Percentiles rank a stretch among this genome's conserved stretches.
Conservation (phyloP, 441 rosid species). For the Populus hybrid region DNA sequence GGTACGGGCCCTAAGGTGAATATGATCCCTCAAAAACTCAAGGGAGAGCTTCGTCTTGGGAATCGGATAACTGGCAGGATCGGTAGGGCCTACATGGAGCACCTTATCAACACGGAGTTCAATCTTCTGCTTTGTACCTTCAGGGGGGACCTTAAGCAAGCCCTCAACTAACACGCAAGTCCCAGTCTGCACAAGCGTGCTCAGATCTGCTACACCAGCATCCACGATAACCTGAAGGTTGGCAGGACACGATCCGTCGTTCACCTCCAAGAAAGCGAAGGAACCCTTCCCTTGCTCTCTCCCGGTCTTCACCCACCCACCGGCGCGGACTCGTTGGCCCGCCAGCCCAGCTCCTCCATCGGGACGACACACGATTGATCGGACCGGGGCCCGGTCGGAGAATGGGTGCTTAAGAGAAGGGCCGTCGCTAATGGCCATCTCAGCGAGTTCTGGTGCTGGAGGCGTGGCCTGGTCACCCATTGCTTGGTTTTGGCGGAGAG, state of each 20-base stretch:
- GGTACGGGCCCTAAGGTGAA: conserved; percentile 85
- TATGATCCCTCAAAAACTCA: conserved; percentile 69
- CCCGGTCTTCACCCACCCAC: conserved; percentile 89
- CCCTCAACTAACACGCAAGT: conserved; percentile 82
- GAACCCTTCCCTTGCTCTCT: conserved; percentile 78
- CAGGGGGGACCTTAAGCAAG: conserved; percentile 64
- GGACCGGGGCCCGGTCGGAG: conserved; percentile 51
- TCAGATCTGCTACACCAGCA: conserved; percentile 53
- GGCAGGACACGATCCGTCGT: conserved; percentile 87
- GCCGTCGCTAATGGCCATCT: conserved; percentile 20
- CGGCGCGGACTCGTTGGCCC: conserved; percentile 48
- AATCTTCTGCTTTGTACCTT: conserved; percentile 72
- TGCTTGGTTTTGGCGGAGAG: neutral
- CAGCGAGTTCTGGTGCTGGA: conserved; percentile 30
- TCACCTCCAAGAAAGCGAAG: conserved; percentile 81
- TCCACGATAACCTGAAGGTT: conserved; percentile 86
- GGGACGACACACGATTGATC: conserved; percentile 43
- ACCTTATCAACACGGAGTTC: conserved; percentile 80
- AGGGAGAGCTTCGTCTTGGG: conserved; percentile 87
- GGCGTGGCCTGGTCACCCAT: conserved; percentile 29
- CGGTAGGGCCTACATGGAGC: conserved; percentile 59
- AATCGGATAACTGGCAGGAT: conserved; percentile 71
- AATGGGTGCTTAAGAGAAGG: conserved; percentile 39
- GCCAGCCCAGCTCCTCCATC: conserved; percentile 55
- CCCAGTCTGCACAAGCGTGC: conserved; percentile 64